A percentile compares a stretch with the other conserved stretches of the same genome.
Evolutionary conservation across 805 yeast species (phyloP).

Genomic region (Cyberlindnera bimundalis): DNA sequence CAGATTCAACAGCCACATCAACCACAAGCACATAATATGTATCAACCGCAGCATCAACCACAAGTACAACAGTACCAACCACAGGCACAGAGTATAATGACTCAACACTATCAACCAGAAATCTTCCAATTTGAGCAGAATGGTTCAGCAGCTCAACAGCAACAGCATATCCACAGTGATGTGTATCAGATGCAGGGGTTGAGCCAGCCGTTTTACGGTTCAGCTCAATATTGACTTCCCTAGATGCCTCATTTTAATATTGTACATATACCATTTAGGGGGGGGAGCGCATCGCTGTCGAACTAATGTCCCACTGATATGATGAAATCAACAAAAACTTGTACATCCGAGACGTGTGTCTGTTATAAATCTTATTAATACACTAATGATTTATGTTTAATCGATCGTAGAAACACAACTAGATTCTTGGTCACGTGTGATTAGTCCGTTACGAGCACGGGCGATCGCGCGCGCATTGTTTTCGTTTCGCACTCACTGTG

Average conservation of each 20-base stretch:
- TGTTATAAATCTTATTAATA: conserved; percentile 8
- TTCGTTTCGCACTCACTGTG: conserved; percentile 1
- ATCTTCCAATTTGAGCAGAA: conserved; percentile 10
- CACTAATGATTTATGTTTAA: conserved; percentile 10
- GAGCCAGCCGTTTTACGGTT: conserved; percentile 6
- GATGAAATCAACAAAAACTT: too few relatives aligned
- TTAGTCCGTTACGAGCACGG: too few relatives aligned
- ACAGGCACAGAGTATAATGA: too few relatives aligned
- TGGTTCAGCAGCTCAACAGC: neutral
- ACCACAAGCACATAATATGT: neutral
- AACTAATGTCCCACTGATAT: too few relatives aligned
- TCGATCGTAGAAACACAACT: neutral
- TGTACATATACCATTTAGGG: conserved; percentile 4
- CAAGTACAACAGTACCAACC: conserved; percentile 1
- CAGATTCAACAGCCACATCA: neutral
- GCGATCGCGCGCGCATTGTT: neutral
- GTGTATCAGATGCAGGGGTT: conserved; percentile 7
- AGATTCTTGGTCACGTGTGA: too few relatives aligned
- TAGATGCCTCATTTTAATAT: neutral
- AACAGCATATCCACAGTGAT: conserved; percentile 3
- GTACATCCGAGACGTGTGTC: neutral
- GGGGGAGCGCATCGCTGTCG: too few relatives aligned
- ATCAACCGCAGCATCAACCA: conserved; percentile 2
- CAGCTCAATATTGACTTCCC: conserved; percentile 8
- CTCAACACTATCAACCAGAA: conserved; percentile 7